Evolutionary conservation across 2,329 filamentous ascomycete species (phyloP).

Genomic region (Cercospora beticola): DNA sequence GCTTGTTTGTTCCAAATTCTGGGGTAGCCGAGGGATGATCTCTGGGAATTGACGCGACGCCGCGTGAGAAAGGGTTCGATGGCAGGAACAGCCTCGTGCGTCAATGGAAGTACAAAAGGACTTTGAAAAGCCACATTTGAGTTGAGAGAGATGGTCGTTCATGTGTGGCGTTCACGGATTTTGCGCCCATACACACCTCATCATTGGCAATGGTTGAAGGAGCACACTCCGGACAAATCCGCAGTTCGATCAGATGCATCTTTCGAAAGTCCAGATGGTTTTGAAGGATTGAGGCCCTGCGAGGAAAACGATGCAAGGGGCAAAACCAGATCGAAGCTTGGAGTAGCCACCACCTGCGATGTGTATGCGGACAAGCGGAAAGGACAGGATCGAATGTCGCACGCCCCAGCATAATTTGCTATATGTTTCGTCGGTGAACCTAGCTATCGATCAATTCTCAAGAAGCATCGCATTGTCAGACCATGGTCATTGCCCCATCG

Average conservation of each 20-base stretch:
- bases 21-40: neutral
- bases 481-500: neutral
- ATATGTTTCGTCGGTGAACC: neutral
- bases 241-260: neutral
- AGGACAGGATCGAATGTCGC: neutral
- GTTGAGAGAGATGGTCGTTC: neutral
- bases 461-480: neutral
- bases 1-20: neutral
- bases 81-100: neutral
- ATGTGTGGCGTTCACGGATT: neutral
- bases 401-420: neutral
- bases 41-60: neutral
- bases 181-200: neutral
- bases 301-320: neutral
- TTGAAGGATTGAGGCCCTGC: too few species aligned
- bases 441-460: neutral
- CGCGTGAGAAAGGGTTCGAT: neutral
- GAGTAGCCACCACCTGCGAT: neutral
- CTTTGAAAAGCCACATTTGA: neutral
- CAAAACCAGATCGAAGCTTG: neutral
- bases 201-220: neutral
- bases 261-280: neutral
- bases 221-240: neutral
- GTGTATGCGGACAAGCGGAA: neutral
- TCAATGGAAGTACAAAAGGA: neutral